These are phyloP conservation scores for Mrakia blollopis DNA, from an alignment of 768 basidiomycete genomes.

Conservation along the genomic window DNA sequence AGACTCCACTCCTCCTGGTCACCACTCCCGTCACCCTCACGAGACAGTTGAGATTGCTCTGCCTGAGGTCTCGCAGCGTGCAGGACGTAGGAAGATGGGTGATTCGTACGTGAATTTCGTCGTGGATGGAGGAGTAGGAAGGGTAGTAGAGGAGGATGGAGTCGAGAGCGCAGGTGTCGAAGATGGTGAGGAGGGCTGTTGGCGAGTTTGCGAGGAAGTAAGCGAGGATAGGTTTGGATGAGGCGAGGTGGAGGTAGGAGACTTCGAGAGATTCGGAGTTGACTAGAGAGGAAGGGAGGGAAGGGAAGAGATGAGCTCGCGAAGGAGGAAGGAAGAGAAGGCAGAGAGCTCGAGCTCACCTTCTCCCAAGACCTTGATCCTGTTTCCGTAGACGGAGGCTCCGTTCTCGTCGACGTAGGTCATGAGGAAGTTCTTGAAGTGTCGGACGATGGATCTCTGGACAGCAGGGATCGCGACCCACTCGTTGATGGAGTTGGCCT, in stretches of 20 bases:
- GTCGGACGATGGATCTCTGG: conserved; percentile 77
- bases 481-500: conserved; percentile 92
- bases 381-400: conserved; percentile 85
- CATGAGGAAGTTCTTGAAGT: conserved; percentile 93
- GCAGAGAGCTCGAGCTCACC: conserved; percentile 51
- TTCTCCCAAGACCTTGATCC: conserved; percentile 91
- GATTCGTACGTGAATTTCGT: conserved; percentile 95
- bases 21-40: conserved; percentile 95
- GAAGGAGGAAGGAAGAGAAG: conserved; percentile 17
- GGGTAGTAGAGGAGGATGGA: conserved; percentile 95
- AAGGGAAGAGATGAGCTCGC: conserved; percentile 23
- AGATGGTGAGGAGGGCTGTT: conserved; percentile 82
- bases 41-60: conserved; percentile 86
- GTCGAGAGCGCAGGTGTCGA: conserved; percentile 89
- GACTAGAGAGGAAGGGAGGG: conserved; percentile 51
- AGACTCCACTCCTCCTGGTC: conserved; percentile 89
- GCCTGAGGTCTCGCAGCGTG: conserved; percentile 87
- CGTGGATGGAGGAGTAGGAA: conserved; percentile 91
- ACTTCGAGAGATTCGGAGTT: conserved; percentile 97
- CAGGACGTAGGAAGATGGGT: conserved; percentile 84
- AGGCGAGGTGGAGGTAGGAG: conserved; percentile 88
- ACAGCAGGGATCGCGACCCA: conserved; percentile 95
- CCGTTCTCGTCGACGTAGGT: conserved; percentile 91
- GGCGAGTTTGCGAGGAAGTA: conserved; percentile 97
- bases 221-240: conserved; percentile 88